A percentile compares a stretch with the other conserved stretches of the same genome.
phyloP scores from a whole-genome alignment of 371 early-diverging fungal species.

The Mucor indicus region DNA sequence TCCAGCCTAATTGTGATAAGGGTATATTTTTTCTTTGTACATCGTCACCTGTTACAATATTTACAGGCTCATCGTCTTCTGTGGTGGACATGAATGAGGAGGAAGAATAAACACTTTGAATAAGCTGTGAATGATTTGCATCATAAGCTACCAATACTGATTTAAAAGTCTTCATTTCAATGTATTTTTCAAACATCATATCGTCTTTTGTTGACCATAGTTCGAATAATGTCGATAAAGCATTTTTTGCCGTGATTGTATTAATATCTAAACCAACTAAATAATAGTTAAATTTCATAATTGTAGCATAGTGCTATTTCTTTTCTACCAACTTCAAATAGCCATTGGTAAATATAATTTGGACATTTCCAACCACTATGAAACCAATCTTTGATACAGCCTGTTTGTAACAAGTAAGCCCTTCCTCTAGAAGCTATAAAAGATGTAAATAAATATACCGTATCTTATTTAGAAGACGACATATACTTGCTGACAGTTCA shows the following conservation, averaged over 20 bases:
- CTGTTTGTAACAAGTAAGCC: constrained; percentile 22
- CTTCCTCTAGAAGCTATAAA: constrained; percentile 17
- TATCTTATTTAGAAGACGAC: background rate
- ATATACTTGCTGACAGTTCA: constrained; percentile 10
- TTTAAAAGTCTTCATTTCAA: constrained; percentile 7
- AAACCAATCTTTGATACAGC: constrained; percentile 30
- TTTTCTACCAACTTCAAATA: constrained; percentile 35
- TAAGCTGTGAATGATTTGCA: constrained; percentile 1
- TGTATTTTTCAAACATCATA: constrained; percentile 6
- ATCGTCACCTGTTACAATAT: too few relatives aligned
- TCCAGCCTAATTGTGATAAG: constrained; percentile 25
- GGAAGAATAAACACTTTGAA: background rate
- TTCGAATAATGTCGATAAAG: constrained; percentile 23
- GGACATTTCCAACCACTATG: constrained; percentile 37
- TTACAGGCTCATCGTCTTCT: background rate
- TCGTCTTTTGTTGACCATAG: constrained; percentile 30
- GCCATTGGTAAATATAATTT: constrained; percentile 36
- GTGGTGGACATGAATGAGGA: too few relatives aligned
- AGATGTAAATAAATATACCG: background rate
- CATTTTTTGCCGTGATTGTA: constrained; percentile 24
- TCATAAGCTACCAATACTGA: constrained; percentile 6
- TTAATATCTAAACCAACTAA: constrained; percentile 32
- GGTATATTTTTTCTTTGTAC: constrained; percentile 12
- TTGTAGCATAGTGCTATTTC: background rate
- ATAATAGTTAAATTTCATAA: background rate